Evolutionary conservation across 2,329 filamentous ascomycete genomes (phyloP).

Genomic region (Aspergillus viridinutans): DNA sequence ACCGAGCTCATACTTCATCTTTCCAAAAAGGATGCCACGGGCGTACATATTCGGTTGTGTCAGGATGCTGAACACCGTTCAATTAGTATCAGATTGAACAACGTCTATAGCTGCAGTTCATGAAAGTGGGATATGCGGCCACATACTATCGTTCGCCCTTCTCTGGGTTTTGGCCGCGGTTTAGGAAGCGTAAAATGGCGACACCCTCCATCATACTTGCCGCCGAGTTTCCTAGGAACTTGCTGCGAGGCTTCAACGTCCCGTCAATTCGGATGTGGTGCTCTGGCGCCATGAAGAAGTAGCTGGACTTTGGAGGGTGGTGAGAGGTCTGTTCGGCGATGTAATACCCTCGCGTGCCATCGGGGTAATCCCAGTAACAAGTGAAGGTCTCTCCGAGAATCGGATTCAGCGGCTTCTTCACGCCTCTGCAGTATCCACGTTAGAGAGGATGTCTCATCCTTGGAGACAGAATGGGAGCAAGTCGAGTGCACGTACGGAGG

Average conservation of each 20-base stretch:
- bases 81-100: background rate
- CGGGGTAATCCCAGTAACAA: slow-evolving; percentile 89
- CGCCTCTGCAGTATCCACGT: slow-evolving; percentile 58
- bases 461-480: background rate
- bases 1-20: slow-evolving; percentile 99
- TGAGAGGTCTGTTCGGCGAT: slow-evolving; percentile 97
- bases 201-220: slow-evolving; percentile 98
- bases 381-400: slow-evolving; percentile 93
- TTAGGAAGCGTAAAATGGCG: slow-evolving; percentile 76
- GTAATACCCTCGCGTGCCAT: slow-evolving; percentile 85
- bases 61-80: slow-evolving; percentile 59
- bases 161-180: slow-evolving; percentile 61
- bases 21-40: slow-evolving; percentile 91
- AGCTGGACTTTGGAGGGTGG: slow-evolving; percentile 96
- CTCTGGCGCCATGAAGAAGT: slow-evolving; percentile 96
- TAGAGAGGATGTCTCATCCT: slow-evolving; percentile 2
- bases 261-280: slow-evolving; percentile 94
- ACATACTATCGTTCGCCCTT: slow-evolving; percentile 83
- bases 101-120: background rate
- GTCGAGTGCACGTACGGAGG: slow-evolving; percentile 65
- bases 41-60: slow-evolving; percentile 99
- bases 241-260: slow-evolving; percentile 88
- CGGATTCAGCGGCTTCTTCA: slow-evolving; percentile 97
- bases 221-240: slow-evolving; percentile 93
- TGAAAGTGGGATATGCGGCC: background rate